These are phyloP conservation scores for Porphyrellus cyaneotinctus DNA, from an alignment of 768 basidiomycete genomes.

Conservation along the genomic window DNA sequence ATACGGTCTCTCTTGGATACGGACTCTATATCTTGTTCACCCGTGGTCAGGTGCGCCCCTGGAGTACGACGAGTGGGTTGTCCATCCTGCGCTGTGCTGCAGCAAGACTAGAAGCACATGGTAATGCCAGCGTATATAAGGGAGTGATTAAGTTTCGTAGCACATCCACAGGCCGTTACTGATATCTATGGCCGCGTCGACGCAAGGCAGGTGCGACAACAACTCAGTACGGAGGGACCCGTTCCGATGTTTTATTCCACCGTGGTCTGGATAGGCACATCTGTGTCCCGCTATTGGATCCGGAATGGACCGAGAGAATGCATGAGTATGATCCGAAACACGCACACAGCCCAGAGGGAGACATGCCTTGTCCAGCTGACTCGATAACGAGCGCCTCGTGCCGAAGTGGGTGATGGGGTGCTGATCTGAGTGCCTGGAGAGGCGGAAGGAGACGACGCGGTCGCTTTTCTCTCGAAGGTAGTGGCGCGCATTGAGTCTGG, in stretches of 20 bases:
- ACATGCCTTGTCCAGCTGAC: slow-evolving; percentile 4
- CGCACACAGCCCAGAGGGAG: not conserved
- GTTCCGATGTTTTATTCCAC: slow-evolving; percentile 11
- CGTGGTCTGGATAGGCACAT: slow-evolving; percentile 11
- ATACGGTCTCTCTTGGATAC: too few species aligned
- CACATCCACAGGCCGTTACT: too few species aligned
- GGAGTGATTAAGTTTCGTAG: too few species aligned
- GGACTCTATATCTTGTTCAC: too few species aligned
- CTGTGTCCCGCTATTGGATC: slow-evolving; percentile 1
- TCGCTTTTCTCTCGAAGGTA: slow-evolving; percentile 32
- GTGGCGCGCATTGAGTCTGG: slow-evolving; percentile 44
- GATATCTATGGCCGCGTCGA: not conserved
- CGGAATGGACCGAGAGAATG: not conserved
- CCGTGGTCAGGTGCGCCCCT: too few species aligned
- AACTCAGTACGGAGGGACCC: not conserved
- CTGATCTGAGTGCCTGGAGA: slow-evolving; percentile 33
- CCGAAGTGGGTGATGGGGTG: not conserved
- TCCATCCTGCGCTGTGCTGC: too few species aligned
- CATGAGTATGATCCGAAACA: not conserved
- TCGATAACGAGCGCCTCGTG: not conserved
- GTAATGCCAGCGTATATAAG: too few species aligned
- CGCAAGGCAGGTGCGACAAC: not conserved
- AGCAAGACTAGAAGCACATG: too few species aligned
- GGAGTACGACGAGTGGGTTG: too few species aligned
- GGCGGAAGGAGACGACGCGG: slow-evolving; percentile 37